Evolutionary conservation across 495 filamentous ascomycete genomes (phyloP).

Genomic region (Thermothielavioides terrestris): DNA sequence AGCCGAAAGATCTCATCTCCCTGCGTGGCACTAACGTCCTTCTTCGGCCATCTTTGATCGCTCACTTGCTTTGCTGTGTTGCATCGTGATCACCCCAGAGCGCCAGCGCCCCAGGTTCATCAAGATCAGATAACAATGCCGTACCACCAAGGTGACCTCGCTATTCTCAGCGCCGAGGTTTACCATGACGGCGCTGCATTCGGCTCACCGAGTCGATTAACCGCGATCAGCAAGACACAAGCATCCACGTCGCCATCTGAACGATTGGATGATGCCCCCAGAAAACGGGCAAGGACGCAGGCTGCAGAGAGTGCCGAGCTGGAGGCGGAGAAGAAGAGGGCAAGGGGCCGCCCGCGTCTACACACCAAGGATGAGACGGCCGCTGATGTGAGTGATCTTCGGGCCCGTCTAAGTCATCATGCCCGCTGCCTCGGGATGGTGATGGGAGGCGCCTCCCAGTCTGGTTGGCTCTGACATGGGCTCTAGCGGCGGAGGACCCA

Average conservation of each 20-base stretch:
- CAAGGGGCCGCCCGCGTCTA: conserved; percentile 59
- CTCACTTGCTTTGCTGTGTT: too few species aligned
- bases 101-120: too few species aligned
- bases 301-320: conserved; percentile 14
- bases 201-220: conserved; percentile 5
- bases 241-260: neutral
- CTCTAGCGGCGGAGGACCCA: conserved; percentile 73
- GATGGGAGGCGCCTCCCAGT: conserved; percentile 6
- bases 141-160: conserved; percentile 28
- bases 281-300: conserved; percentile 22
- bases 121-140: too few species aligned
- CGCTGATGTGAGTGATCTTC: conserved; percentile 44
- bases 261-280: conserved; percentile 17
- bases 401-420: too few species aligned
- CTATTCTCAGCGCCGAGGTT: conserved; percentile 42
- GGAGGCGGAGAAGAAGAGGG: conserved; percentile 41
- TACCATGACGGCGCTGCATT: conserved; percentile 30
- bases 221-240: conserved; percentile 14
- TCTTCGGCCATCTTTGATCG: too few species aligned
- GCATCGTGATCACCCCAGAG: too few species aligned
- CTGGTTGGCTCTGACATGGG: conserved; percentile 10
- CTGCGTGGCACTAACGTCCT: too few species aligned
- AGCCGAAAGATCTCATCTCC: too few species aligned
- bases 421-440: neutral
- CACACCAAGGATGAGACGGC: conserved; percentile 60